Evolutionary conservation across 352 stramenopile species (phyloP).

Genomic region (Globisporangium irregulare): DNA sequence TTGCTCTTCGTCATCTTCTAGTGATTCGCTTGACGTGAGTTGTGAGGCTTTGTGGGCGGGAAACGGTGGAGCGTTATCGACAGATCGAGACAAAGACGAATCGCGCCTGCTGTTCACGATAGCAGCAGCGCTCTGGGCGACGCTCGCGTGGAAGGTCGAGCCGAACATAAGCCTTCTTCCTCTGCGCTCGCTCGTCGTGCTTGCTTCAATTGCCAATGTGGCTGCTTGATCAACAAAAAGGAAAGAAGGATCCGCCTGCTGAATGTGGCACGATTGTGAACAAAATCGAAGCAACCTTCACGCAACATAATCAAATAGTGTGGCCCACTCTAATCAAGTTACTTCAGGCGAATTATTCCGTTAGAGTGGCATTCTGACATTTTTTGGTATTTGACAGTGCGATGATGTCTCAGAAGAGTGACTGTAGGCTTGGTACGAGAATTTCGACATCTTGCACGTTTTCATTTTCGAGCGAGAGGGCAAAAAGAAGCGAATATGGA

Average conservation of each 20-base stretch:
- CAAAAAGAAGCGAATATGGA: constrained; percentile 5
- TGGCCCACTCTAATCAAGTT: background rate
- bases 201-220: constrained; percentile 6
- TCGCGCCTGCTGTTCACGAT: background rate
- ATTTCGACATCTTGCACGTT: background rate
- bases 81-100: background rate
- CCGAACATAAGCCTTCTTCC: background rate
- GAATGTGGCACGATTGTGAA: background rate
- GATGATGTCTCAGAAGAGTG: constrained; percentile 1
- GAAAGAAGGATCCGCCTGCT: background rate
- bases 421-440: background rate
- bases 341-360: no score
- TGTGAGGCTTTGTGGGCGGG: background rate
- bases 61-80: background rate
- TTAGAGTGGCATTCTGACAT: background rate
- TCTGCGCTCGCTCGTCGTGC: background rate
- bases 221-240: constrained; percentile 2
- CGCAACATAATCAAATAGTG: background rate
- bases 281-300: background rate
- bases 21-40: background rate
- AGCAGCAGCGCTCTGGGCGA: constrained; percentile 2
- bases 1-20: background rate
- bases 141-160: constrained; percentile 6
- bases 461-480: background rate
- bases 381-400: no score